phyloP scores from a whole-genome alignment of 345 rosid species.

The Brassica juncea region DNA sequence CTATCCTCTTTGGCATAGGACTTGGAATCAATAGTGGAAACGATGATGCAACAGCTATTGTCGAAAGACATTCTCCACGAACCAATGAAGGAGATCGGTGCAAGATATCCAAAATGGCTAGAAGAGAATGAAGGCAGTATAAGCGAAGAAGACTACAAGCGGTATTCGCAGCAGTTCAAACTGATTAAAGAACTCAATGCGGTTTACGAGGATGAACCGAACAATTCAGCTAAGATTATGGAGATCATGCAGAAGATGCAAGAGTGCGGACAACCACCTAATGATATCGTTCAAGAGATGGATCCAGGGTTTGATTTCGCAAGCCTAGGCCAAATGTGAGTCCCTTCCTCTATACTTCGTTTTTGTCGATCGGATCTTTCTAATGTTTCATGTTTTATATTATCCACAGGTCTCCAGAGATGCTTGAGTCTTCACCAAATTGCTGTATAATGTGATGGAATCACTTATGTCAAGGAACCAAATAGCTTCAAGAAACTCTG shows the following conservation, averaged over 20 bases:
- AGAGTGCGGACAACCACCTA: slow-evolving; percentile 98
- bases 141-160: slow-evolving; percentile 68
- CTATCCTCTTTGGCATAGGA: slow-evolving; percentile 45
- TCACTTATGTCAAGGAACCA: background rate
- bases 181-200: slow-evolving; percentile 70
- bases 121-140: slow-evolving; percentile 66
- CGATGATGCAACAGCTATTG: slow-evolving; percentile 96
- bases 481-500: background rate
- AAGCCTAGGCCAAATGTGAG: slow-evolving; percentile 80
- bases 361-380: too few relatives aligned
- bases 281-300: slow-evolving; percentile 83
- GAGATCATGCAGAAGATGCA: slow-evolving; percentile 99
- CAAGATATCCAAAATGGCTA: slow-evolving; percentile 84
- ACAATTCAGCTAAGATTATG: slow-evolving; percentile 67
- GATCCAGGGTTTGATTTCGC: slow-evolving; percentile 83
- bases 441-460: slow-evolving; percentile 76
- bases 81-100: slow-evolving; percentile 93
- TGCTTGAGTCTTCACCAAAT: slow-evolving; percentile 68
- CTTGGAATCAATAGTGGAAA: slow-evolving; percentile 89
- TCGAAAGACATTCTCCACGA: slow-evolving; percentile 89
- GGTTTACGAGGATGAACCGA: slow-evolving; percentile 78
- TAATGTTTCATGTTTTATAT: background rate
- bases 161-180: slow-evolving; percentile 65
- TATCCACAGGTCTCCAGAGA: slow-evolving; percentile 63
- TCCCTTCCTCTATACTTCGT: slow-evolving; percentile 4